These are phyloP conservation scores for Cryomyces antarcticus DNA, from an alignment of 495 filamentous ascomycete genomes.

Conservation along the genomic window DNA sequence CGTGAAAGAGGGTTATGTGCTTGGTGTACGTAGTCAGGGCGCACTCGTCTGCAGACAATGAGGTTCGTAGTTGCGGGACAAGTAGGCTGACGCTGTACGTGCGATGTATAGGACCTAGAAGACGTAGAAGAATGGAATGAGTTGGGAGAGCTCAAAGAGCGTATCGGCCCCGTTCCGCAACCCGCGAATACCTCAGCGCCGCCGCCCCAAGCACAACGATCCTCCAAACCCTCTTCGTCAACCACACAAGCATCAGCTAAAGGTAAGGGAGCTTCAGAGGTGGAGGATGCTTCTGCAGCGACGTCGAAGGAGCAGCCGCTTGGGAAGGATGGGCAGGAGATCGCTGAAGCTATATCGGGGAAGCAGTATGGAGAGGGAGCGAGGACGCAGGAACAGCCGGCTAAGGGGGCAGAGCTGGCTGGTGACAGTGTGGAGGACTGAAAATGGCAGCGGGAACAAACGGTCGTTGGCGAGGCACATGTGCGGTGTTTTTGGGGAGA, in stretches of 20 bases:
- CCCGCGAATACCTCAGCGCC: conserved; percentile 4
- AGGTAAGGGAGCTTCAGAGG: conserved; percentile 4
- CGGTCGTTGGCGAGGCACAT: too few species aligned
- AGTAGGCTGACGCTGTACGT: not conserved
- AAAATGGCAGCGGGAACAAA: too few species aligned
- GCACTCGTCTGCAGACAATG: not conserved
- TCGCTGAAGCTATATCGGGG: not conserved
- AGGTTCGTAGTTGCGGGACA: not conserved
- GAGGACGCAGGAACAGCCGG: conserved; percentile 11
- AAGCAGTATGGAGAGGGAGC: conserved; percentile 4
- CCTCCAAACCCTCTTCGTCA: not conserved
- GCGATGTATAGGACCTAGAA: conserved; percentile 56
- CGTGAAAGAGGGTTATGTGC: conserved; percentile 66
- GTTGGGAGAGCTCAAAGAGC: conserved; percentile 80
- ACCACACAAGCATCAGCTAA: not conserved
- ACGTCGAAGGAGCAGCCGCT: not conserved
- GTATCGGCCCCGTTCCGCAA: conserved; percentile 33
- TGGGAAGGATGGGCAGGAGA: conserved; percentile 12
- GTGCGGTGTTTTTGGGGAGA: too few species aligned
- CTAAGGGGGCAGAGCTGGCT: conserved; percentile 11
- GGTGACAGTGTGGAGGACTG: conserved; percentile 14
- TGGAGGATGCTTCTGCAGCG: not conserved
- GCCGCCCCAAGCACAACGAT: not conserved
- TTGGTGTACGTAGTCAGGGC: conserved; percentile 46
- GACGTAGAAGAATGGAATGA: conserved; percentile 98